phyloP scores from a whole-genome alignment of 2,329 filamentous ascomycete genomes.

The Penicillium carneum region DNA sequence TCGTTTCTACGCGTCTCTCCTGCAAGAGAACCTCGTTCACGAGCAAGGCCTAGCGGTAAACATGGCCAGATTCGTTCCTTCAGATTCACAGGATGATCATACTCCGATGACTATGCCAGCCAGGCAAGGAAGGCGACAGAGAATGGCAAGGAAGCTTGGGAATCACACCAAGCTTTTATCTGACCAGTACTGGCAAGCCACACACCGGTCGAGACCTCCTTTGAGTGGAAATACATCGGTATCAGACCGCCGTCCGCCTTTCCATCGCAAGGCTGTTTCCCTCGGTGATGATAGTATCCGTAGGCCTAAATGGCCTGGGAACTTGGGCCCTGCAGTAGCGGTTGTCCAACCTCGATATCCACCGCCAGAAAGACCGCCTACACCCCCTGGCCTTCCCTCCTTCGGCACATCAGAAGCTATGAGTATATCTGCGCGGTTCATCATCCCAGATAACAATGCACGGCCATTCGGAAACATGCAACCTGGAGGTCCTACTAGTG shows the following conservation, averaged over 20 bases:
- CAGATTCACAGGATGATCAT: conserved; percentile 15
- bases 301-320: conserved; percentile 34
- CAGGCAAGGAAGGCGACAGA: conserved; percentile 6
- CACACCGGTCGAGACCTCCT: conserved; percentile 2
- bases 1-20: conserved; percentile 16
- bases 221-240: conserved; percentile 1
- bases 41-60: conserved; percentile 38
- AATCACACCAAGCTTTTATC: conserved; percentile 32
- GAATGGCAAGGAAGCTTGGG: conserved; percentile 24
- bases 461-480: conserved; percentile 8
- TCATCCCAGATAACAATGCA: conserved; percentile 20
- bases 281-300: conserved; percentile 33
- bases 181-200: conserved; percentile 17
- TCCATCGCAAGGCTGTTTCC: conserved; percentile 37
- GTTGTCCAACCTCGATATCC: conserved; percentile 46
- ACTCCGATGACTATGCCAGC: conserved; percentile 5
- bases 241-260: neutral
- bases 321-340: conserved; percentile 38
- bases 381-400: conserved; percentile 55
- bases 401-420: conserved; percentile 54
- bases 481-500: neutral
- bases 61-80: conserved; percentile 40
- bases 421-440: conserved; percentile 40
- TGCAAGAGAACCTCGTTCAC: conserved; percentile 26
- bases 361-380: conserved; percentile 50